Evolutionary conservation across 2,329 filamentous ascomycete species (phyloP).

Genomic region (Aspergillus pseudotamarii): DNA sequence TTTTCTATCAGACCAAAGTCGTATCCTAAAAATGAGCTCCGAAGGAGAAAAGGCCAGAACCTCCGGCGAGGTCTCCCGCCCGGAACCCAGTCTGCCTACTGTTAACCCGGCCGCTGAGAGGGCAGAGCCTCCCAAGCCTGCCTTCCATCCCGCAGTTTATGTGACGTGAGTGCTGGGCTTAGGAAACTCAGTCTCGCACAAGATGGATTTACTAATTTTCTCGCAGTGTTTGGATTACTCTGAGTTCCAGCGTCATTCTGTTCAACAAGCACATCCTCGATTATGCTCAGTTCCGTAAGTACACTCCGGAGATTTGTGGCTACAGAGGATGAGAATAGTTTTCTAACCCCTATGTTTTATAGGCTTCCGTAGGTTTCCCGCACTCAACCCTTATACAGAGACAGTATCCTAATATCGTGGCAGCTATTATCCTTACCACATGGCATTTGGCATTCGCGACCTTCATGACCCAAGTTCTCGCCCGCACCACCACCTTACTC

Average conservation of each 20-base stretch:
- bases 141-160: constrained; percentile 82
- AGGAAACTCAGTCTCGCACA: background rate
- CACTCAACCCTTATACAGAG: background rate
- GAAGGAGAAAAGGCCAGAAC: constrained; percentile 80
- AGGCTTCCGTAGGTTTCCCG: constrained; percentile 49
- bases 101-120: constrained; percentile 78
- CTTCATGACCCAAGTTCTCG: constrained; percentile 89
- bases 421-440: constrained; percentile 74
- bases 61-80: constrained; percentile 67
- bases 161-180: constrained; percentile 58
- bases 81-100: constrained; percentile 68
- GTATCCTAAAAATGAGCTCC: constrained; percentile 56
- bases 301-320: background rate
- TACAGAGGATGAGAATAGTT: background rate
- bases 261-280: constrained; percentile 99
- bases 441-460: constrained; percentile 95
- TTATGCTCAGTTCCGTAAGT: constrained; percentile 78
- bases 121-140: constrained; percentile 63
- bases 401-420: constrained; percentile 5
- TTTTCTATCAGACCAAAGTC: constrained; percentile 48
- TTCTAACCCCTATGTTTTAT: constrained; percentile 12
- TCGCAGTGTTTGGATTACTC: constrained; percentile 80
- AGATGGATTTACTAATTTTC: constrained; percentile 18
- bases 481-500: constrained; percentile 83
- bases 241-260: constrained; percentile 92